Conservation (phyloP, 2,329 filamentous ascomycete species). For the Aquanectria penicillioides region DNA sequence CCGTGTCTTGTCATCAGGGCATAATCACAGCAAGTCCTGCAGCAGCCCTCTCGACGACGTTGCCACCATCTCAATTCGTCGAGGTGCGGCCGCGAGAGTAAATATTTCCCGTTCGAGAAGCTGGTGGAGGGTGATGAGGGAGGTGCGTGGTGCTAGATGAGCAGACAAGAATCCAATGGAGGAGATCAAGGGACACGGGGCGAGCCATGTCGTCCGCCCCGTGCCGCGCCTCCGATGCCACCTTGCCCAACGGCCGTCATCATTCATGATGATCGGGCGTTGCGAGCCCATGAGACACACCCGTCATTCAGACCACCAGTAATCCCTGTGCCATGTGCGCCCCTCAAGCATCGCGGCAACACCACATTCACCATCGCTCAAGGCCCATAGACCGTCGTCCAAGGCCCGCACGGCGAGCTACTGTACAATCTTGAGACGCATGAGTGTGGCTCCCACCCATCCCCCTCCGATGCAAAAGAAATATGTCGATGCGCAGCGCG, state of each 20-base stretch:
- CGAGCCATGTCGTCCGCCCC: slow-evolving; percentile 9
- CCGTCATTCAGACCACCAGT: neutral
- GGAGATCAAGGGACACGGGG: slow-evolving; percentile 6
- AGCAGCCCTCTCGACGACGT: slow-evolving; percentile 1
- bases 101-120: slow-evolving; percentile 18
- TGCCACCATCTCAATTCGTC: slow-evolving; percentile 1
- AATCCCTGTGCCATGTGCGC: slow-evolving; percentile 12
- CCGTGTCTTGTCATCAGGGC: slow-evolving; percentile 2
- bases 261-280: slow-evolving; percentile 18
- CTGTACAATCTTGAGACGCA: slow-evolving; percentile 26
- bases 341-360: neutral
- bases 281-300: slow-evolving; percentile 14
- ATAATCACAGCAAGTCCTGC: slow-evolving; percentile 4
- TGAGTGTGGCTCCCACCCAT: slow-evolving; percentile 28
- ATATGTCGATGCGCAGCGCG: slow-evolving; percentile 34
- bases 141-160: slow-evolving; percentile 19
- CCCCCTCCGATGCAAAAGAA: slow-evolving; percentile 38
- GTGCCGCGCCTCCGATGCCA: slow-evolving; percentile 23
- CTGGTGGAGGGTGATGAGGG: slow-evolving; percentile 22
- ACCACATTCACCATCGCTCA: slow-evolving; percentile 12
- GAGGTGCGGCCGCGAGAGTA: slow-evolving; percentile 1
- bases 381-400: slow-evolving; percentile 6
- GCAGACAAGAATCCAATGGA: slow-evolving; percentile 15
- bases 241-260: slow-evolving; percentile 21
- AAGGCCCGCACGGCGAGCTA: slow-evolving; percentile 17